phyloP scores from a whole-genome alignment of 208 protist species.

The Sergeia podlipaevii region DNA sequence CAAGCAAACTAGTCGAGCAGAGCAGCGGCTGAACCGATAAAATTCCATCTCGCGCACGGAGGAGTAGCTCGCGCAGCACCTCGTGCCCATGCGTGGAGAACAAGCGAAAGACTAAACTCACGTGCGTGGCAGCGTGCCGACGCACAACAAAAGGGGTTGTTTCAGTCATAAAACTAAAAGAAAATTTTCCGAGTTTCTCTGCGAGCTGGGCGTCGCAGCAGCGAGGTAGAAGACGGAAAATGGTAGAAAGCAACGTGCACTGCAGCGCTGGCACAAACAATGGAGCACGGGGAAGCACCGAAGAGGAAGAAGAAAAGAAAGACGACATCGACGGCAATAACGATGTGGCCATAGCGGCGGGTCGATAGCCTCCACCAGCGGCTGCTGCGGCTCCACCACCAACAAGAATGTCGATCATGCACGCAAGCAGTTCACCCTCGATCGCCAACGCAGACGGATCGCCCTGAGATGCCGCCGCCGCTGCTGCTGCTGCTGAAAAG shows the following conservation, averaged over 20 bases:
- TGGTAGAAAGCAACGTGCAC: constrained; percentile 28
- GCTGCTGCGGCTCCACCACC: no score
- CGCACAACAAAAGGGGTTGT: constrained; percentile 42
- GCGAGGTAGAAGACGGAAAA: constrained; percentile 30
- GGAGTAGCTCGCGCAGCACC: constrained; percentile 60
- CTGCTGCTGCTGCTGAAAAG: no score
- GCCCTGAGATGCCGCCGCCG: no score
- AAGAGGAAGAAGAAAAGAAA: no score
- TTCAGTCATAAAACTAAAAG: constrained; percentile 57
- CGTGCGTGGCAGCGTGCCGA: constrained; percentile 47
- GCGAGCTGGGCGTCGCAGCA: constrained; percentile 35
- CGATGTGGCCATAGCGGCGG: no score
- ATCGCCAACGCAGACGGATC: no score
- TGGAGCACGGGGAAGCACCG: no score
- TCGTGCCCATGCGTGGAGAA: constrained; percentile 25
- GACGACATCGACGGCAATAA: no score
- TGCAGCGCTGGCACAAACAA: constrained; percentile 18
- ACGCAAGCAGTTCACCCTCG: no score
- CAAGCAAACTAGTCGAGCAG: constrained; percentile 62
- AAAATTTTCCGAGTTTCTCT: constrained; percentile 53
- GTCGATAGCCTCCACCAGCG: no score
- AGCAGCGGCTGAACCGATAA: constrained; percentile 31
- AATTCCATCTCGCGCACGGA: constrained; percentile 46
- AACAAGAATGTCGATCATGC: no score
- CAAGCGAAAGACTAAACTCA: constrained; percentile 40